Evolutionary conservation across 2,329 filamentous ascomycete species (phyloP), one percentile per base, ranked within the genome.

Genomic region (Scleromitrula shiraiana): DNA sequence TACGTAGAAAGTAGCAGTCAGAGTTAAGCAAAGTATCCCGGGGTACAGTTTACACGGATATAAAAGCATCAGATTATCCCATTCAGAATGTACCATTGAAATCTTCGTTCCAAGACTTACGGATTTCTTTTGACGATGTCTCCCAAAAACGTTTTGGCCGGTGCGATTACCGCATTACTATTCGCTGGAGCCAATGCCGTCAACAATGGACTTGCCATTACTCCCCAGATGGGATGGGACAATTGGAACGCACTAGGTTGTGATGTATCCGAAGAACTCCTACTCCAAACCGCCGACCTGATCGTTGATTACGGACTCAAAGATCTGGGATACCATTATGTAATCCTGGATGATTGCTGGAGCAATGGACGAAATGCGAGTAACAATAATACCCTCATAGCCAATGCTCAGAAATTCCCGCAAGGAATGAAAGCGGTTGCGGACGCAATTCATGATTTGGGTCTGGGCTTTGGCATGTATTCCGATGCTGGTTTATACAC

Each of bases 341-440:
- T 82, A 48, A 77, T 61, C 30, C 63, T 77, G 1, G 74, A 77
- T 53, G 74, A 77, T 54, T 76, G 73, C 59, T 77, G 74, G 74
- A 67, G 63, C 33, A 66, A 65, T 7, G 71, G 70, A 24, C 65
- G 74, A 10, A 59, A 60, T 35, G 52, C 56, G 9, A 69, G 66
- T 22, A 57, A 56, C 35, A 71, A 70, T 36, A 69, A 70, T 26
- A 66, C 67, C 29, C 61, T 76, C 2, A 58, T 68, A 4, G 61
- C 66, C 2, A 63, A 73, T 51, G 49, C 59, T 27, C 59, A 56
- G 50, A 73, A 67, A 50, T 74, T 73, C 46, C 73, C 74, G 2
- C 67, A 64, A 20, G 70, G 74, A 15, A 74, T 77, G 55, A 63
- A 64, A 10, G 59, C 66, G 15, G 61, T 78, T 2, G 70, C 71